Conservation (phyloP, 1,139 yeast species). For the Blastobotrys illinoisensis region DNA sequence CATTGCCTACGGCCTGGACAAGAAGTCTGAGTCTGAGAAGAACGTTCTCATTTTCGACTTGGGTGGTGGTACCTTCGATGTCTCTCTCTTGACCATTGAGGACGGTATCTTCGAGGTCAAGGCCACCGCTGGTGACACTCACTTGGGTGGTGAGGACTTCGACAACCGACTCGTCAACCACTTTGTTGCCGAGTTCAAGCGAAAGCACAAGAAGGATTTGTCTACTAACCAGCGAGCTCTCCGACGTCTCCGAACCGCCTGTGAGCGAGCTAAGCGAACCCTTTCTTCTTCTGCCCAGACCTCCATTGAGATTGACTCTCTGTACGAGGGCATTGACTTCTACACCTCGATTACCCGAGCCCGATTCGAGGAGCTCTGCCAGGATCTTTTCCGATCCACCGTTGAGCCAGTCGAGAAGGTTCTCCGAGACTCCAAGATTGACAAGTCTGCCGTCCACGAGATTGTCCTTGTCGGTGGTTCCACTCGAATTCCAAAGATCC, state of each 20-base stretch:
- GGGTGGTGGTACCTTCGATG: slow-evolving; percentile 89
- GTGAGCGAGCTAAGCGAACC: slow-evolving; percentile 96
- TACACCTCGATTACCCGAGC: slow-evolving; percentile 91
- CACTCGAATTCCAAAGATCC: slow-evolving; percentile 98
- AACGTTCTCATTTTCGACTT: slow-evolving; percentile 80
- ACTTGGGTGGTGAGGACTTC: slow-evolving; percentile 80
- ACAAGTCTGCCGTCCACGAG: slow-evolving; percentile 80
- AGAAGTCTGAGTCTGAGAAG: slow-evolving; percentile 55
- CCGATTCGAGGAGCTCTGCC: slow-evolving; percentile 88
- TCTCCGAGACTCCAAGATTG: slow-evolving; percentile 79
- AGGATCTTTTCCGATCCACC: slow-evolving; percentile 82
- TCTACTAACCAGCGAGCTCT: slow-evolving; percentile 86
- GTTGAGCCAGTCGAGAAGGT: slow-evolving; percentile 92
- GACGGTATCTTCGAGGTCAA: slow-evolving; percentile 85
- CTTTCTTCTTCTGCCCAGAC: slow-evolving; percentile 86
- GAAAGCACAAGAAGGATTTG: slow-evolving; percentile 79
- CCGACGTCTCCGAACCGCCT: slow-evolving; percentile 98
- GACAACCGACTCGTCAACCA: slow-evolving; percentile 73
- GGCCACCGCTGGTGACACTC: slow-evolving; percentile 87
- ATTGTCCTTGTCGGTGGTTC: slow-evolving; percentile 97
- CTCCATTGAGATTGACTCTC: slow-evolving; percentile 90
- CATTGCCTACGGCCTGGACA: slow-evolving; percentile 92
- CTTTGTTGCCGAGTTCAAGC: slow-evolving; percentile 78
- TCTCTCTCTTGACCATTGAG: slow-evolving; percentile 78
- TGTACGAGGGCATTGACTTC: slow-evolving; percentile 92